Percentiles rank a stretch among this genome's conserved stretches.
Conservation (phyloP, 257 asterid species). For the Linderniella brevidens region DNA sequence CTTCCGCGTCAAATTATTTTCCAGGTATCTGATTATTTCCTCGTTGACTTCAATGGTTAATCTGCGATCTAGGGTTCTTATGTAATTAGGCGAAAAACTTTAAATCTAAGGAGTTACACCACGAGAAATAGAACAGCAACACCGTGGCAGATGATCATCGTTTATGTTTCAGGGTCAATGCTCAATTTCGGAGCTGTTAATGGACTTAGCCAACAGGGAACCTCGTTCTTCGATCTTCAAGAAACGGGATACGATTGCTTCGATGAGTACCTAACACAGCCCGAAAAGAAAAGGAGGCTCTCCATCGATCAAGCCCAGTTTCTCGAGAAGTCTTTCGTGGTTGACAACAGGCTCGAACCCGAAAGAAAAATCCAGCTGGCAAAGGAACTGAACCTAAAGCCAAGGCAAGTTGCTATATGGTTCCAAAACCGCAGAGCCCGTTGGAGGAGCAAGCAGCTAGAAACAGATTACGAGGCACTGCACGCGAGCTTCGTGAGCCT, state of each 20-base stretch:
- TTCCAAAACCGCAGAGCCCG: slow-evolving; percentile 79
- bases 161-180: slow-evolving; percentile 23
- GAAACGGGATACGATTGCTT: slow-evolving; percentile 41
- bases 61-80: neutral
- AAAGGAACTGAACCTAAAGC: slow-evolving; percentile 55
- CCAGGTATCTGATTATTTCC: slow-evolving; percentile 18
- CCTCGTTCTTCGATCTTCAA: slow-evolving; percentile 21
- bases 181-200: slow-evolving; percentile 35
- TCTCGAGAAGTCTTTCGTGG: slow-evolving; percentile 57
- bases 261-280: slow-evolving; percentile 46
- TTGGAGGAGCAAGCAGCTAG: slow-evolving; percentile 61
- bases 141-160: too few relatives aligned
- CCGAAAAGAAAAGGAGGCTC: slow-evolving; percentile 72
- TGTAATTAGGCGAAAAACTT: too few relatives aligned
- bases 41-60: neutral
- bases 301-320: slow-evolving; percentile 46
- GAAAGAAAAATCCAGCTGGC: slow-evolving; percentile 51
- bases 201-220: slow-evolving; percentile 28
- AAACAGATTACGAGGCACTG: slow-evolving; percentile 44
- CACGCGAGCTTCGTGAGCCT: slow-evolving; percentile 29
- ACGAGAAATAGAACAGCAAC: too few relatives aligned
- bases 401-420: slow-evolving; percentile 75
- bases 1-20: slow-evolving; percentile 27
- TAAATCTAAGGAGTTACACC: too few relatives aligned
- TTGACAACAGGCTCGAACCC: slow-evolving; percentile 21